phyloP scores from a whole-genome alignment of 73 alveolate genomes.

The Paramecium primaurelia region DNA sequence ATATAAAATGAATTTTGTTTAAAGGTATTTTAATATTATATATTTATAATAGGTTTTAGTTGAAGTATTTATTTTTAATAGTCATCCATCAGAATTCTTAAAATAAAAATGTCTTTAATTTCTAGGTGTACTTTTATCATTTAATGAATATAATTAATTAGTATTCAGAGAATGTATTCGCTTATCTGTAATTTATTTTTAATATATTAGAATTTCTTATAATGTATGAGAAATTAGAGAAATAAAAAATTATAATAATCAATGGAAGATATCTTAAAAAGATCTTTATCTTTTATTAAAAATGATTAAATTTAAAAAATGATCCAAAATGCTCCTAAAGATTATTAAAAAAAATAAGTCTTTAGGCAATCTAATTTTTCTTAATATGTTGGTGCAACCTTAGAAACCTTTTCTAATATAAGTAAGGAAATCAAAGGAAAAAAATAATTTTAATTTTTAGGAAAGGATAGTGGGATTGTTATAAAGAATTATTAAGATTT shows the following conservation, averaged over 20 bases:
- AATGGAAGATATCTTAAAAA: neutral
- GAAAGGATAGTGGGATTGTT: neutral
- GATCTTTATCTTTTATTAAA: neutral
- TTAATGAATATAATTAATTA: constrained; percentile 4
- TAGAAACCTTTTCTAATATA: neutral
- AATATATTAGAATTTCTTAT: neutral
- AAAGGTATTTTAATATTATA: neutral
- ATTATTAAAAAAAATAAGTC: neutral
- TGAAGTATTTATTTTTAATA: neutral
- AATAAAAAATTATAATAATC: neutral
- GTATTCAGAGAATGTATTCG: constrained; percentile 18
- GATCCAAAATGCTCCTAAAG: neutral
- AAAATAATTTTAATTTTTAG: neutral
- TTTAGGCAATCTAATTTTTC: neutral
- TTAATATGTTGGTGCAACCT: constrained; percentile 17
- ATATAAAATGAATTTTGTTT: neutral
- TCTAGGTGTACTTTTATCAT: neutral
- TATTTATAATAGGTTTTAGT: neutral
- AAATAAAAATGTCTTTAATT: neutral
- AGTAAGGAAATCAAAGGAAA: neutral
- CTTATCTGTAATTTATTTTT: neutral
- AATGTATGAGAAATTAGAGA: neutral
- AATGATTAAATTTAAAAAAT: neutral
- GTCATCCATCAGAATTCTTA: neutral
- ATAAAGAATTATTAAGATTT: neutral